Evolutionary conservation across 2,329 filamentous ascomycete species (phyloP), one percentile per base, ranked within the genome.

Genomic region (Nemania sp.): DNA sequence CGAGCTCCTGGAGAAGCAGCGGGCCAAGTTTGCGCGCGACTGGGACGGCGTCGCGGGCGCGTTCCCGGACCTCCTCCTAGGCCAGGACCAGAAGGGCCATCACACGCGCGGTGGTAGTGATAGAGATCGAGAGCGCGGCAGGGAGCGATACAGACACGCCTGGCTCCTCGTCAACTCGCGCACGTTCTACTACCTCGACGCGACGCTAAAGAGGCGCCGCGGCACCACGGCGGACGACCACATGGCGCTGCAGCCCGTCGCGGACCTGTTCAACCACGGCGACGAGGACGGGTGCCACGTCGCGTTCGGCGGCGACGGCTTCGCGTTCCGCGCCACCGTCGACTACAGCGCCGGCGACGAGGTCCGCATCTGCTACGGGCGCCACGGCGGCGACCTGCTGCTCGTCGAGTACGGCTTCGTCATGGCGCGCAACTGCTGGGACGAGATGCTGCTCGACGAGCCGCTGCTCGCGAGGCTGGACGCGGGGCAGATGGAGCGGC

Each of bases 301-400:
- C 0, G 70, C 77, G 2, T 84, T 83, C 67, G 77, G 80, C 47
- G 63, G 73, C 1, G 72, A 75, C 1, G 80, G 81, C 5, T 90
- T 86, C 75, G 79, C 77, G 21, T 79, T 90, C 48, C 79, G 75
- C 17, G 81, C 85, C 2, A 75, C 80, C 48, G 73, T 77, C 1
- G 70, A 76, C 0, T 87, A 89, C 68, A 72, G 71, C 1, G 68
- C 73, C 2, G 87, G 86, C 9, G 84, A 89, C 18, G 90, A 92
- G 75, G 76, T 93, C 1, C 84, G 82, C 61, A 85, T 90, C 25
- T 86, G 83, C 29, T 93, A 93, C 68, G 90, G 90, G 2, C 73
- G 80, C 1, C 90, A 92, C 71, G 82, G 82, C 29, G 90, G 91
- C 64, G 90, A 92, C 70, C 89, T 90, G 66, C 75, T 92, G 17